Evolutionary conservation across 495 filamentous ascomycete species (phyloP), one percentile per base, ranked within the genome.

Genomic region (Physcia stellaris): DNA sequence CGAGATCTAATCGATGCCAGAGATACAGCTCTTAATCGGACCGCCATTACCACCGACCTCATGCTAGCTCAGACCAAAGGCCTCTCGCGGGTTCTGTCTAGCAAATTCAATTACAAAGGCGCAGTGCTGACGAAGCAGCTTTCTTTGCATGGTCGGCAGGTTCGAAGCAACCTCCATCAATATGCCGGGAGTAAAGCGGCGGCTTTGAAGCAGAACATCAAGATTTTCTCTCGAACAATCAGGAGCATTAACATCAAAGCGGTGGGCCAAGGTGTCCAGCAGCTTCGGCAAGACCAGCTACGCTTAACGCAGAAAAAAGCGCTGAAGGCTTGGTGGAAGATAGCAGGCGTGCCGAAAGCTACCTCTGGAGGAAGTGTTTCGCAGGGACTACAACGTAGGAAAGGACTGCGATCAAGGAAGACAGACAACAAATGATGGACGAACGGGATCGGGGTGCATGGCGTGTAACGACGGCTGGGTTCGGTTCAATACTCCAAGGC

Each of bases 261-360:
- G 32, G 7, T 42, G 27, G 28, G 23, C 4, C 32, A 35, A 2
- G 35, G 20, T n/a, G 15, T 42, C 26, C 4, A 27, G 12, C 18
- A 42, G 9, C 23, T 18, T 15, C 37, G 28, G 29, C 13, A 18
- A 3, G 27, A 20, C 22, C 40, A 43, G 13, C 20, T 42, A n/a
- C 44, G 48, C 7, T 32, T 46, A 18, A 40, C 34, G 7, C 50
- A 53, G 20, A 53, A 53, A 29, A 36, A 18, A 22, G 41, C 33
- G 16, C 19, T 53, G 32, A 43, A 45, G 30, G 17, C 32, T 5
- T 47, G 47, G 47, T 53, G 50, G 50, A 45, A 27, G 10, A 17
- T 53, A 18, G 13, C 28, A 28, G 50, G 50, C n/a, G 12, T 45
- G n/a, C 46, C 50, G n/a, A n/a, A n/a, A n/a, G n/a, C n/a, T n/a